Base-by-base conservation (phyloP, 2,329 filamentous ascomycete species). In the Cercospora sesami region DNA sequence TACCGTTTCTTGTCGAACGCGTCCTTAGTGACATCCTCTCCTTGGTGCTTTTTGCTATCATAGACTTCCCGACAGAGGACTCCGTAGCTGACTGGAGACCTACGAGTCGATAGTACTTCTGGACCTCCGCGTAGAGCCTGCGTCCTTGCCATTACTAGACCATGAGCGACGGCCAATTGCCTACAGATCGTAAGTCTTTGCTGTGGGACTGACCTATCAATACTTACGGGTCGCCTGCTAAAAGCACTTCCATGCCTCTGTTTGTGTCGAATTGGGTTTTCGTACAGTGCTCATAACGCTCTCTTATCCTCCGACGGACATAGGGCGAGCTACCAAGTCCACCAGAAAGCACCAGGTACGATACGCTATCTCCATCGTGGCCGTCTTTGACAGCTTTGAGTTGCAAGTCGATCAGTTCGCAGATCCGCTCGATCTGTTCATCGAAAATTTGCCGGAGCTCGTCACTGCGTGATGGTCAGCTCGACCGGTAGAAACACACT, bases 311-410 rank as follows among this genome's bases (percentile, higher is more conserved):
- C 1, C 74, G 70, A 58, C 81, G 80, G 4, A 83, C 78, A 68
- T 83, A 83, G 16, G 77, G 74, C 0, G 77, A 80, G 62, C 81
- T 82, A 9, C 81, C 80, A 0, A 83, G 73, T 1, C 81, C 81
- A 5, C 81, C 81, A 5, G 79, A 81, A 1, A 83, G 75, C 0
- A 83, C 77, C 1, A 83, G 74, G 66, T 81, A 70, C 12, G 66
- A 70, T 8, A 80, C 76, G 57, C 73, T 71, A 53, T 79, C 76
- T 7, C 63, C 61, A 0, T 78, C 73, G 21, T 72, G 73, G 45
- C 76, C 77, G 8, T 75, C 73, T 16, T 74, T 68, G 0, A 81
- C 70, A 2, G 68, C 74, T 8, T 72, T 58, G 0, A 81, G 71
- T 59, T 81, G 78, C 2, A 69, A 65, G 61, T 80, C 78, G 33